phyloP scores from a whole-genome alignment of 2,329 filamentous ascomycete species.

The Aspergillus piperis region DNA sequence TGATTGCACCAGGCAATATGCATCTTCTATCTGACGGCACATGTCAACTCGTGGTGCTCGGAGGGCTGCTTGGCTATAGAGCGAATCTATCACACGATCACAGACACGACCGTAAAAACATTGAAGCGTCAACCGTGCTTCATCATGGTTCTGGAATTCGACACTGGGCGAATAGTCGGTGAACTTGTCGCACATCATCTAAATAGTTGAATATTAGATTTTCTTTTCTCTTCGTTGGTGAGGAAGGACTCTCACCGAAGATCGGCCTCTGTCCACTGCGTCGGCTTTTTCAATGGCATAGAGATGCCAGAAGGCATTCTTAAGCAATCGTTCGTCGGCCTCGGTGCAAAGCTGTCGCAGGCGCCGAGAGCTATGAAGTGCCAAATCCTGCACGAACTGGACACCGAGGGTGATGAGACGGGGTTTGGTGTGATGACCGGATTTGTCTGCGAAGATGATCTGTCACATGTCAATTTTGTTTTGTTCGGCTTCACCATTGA shows the following conservation, averaged over 20 bases:
- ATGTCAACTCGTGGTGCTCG: neutral
- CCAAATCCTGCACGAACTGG: neutral
- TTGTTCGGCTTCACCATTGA: fast-evolving
- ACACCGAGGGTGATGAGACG: neutral
- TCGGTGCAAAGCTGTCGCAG: neutral
- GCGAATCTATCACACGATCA: neutral
- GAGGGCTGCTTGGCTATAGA: neutral
- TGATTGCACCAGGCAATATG: neutral
- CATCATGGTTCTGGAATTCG: neutral
- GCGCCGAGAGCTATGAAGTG: neutral
- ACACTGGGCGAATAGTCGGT: neutral
- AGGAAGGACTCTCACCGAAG: neutral
- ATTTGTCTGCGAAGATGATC: neutral
- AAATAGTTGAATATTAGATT: no score
- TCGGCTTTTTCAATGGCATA: neutral
- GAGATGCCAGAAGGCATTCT: neutral
- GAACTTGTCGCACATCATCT: neutral
- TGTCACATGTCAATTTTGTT: neutral
- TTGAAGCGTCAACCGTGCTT: neutral
- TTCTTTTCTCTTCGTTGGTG: no score
- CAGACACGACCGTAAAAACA: neutral
- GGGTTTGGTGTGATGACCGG: neutral
- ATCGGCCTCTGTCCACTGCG: neutral
- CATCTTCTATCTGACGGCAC: neutral
- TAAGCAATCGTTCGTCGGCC: neutral